A percentile compares a stretch with the other conserved stretches of the same genome.
These are phyloP conservation scores for Vanderwaltozyma yarrowii DNA, from an alignment of 805 yeast species.

Conservation along the genomic window DNA sequence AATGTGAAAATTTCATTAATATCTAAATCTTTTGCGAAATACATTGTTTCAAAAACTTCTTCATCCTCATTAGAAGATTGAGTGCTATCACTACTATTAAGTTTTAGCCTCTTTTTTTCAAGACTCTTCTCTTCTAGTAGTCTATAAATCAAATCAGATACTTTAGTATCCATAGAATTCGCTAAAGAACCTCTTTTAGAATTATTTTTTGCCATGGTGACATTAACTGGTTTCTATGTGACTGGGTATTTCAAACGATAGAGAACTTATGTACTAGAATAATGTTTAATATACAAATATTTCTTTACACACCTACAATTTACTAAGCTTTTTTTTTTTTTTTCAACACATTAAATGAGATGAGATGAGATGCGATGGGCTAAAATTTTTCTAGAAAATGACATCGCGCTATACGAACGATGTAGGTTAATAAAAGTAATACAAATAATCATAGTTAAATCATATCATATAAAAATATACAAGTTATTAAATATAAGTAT, in stretches of 20 bases:
- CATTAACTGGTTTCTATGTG: not conserved
- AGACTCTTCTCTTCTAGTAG: conserved; percentile 51
- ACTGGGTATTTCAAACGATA: too few species aligned
- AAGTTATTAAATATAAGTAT: too few species aligned
- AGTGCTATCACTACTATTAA: conserved; percentile 5
- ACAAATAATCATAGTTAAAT: too few species aligned
- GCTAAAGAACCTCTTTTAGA: conserved; percentile 18
- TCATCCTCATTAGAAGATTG: conserved; percentile 21
- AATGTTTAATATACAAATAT: too few species aligned
- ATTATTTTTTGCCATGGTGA: conserved; percentile 29
- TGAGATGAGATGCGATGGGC: conserved; percentile 11
- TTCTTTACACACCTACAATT: too few species aligned
- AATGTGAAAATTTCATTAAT: conserved; percentile 43
- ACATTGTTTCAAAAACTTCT: conserved; percentile 31
- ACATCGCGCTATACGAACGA: not conserved
- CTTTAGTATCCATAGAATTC: conserved; percentile 42
- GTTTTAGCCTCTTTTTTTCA: conserved; percentile 24
- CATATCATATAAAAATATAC: too few species aligned
- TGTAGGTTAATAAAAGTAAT: too few species aligned
- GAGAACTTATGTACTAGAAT: too few species aligned
- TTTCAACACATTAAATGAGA: conserved; percentile 1
- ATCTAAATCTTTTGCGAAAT: conserved; percentile 51
- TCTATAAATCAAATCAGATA: conserved; percentile 44
- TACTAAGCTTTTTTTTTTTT: too few species aligned
- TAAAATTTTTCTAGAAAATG: not conserved